A percentile compares a stretch with the other conserved stretches of the same genome.
Conservation (phyloP, 345 rosid species). For the Populus tremula region DNA sequence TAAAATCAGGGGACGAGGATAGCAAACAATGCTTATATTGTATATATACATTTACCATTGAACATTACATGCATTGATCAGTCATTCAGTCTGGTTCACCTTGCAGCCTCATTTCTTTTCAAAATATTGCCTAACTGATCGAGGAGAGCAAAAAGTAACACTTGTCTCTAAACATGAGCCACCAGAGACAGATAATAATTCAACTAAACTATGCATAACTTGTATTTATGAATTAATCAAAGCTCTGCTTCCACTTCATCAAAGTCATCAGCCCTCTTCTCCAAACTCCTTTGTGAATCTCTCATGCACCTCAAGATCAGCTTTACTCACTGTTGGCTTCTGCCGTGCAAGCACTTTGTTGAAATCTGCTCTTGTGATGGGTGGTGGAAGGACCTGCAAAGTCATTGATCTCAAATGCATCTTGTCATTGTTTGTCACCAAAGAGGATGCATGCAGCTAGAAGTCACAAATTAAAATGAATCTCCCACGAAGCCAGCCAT, state of each 20-base stretch:
- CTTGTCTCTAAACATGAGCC: not conserved
- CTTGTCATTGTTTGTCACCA: not conserved
- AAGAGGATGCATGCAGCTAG: not conserved
- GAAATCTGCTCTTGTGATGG: conserved; percentile 69
- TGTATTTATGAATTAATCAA: not conserved
- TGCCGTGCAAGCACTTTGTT: conserved; percentile 88
- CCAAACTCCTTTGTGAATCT: conserved; percentile 94
- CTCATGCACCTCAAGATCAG: conserved; percentile 85
- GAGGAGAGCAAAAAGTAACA: not conserved
- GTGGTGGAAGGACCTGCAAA: conserved; percentile 82
- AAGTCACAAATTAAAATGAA: not conserved
- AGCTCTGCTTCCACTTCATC: not conserved
- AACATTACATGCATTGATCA: not conserved
- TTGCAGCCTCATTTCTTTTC: not conserved
- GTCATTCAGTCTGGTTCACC: not conserved
- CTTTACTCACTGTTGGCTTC: conserved; percentile 83
- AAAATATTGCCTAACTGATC: not conserved
- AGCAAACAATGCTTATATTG: not conserved
- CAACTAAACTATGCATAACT: not conserved
- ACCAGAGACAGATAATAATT: not conserved
- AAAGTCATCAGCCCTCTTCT: conserved; percentile 65
- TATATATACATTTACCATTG: not conserved
- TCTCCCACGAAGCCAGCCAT: not conserved
- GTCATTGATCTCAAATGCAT: not conserved
- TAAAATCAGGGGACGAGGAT: not conserved